Evolutionary conservation across 257 asterid genomes (phyloP).

Genomic region (Apocynum venetum): DNA sequence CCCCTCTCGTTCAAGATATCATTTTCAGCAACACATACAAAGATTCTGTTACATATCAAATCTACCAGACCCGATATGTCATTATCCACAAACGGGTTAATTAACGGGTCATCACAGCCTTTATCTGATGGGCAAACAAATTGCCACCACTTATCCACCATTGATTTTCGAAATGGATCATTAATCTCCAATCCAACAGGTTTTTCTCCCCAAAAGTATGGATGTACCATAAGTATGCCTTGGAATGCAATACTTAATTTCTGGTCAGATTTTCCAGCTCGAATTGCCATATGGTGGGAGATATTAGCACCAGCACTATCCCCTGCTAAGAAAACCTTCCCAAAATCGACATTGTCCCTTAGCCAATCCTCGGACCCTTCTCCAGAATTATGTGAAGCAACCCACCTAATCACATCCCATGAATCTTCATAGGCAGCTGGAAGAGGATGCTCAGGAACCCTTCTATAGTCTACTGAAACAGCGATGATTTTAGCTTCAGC

Average conservation of each 20-base stretch:
- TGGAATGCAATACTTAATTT: slow-evolving; percentile 17
- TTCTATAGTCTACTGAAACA: slow-evolving; percentile 51
- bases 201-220: slow-evolving; percentile 73
- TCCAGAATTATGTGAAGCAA: slow-evolving; percentile 22
- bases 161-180: slow-evolving; percentile 43
- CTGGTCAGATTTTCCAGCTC: slow-evolving; percentile 12
- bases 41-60: slow-evolving; percentile 33
- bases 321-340: slow-evolving; percentile 56
- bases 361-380: slow-evolving; percentile 35
- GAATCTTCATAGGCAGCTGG: slow-evolving; percentile 68
- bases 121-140: slow-evolving; percentile 56
- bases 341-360: slow-evolving; percentile 40
- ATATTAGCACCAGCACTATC: slow-evolving; percentile 90
- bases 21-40: slow-evolving; percentile 62
- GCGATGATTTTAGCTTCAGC: slow-evolving; percentile 38
- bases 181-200: slow-evolving; percentile 53
- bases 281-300: slow-evolving; percentile 54
- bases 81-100: slow-evolving; percentile 57
- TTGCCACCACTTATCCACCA: slow-evolving; percentile 75
- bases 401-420: slow-evolving; percentile 57
- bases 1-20: slow-evolving; percentile 76
- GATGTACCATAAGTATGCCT: slow-evolving; percentile 57
- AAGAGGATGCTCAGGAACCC: slow-evolving; percentile 68
- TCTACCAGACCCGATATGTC: slow-evolving; percentile 19
- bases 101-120: slow-evolving; percentile 58